Base-by-base conservation (phyloP, 106 monocot genomes). In the Dioscorea zingiberensis region DNA sequence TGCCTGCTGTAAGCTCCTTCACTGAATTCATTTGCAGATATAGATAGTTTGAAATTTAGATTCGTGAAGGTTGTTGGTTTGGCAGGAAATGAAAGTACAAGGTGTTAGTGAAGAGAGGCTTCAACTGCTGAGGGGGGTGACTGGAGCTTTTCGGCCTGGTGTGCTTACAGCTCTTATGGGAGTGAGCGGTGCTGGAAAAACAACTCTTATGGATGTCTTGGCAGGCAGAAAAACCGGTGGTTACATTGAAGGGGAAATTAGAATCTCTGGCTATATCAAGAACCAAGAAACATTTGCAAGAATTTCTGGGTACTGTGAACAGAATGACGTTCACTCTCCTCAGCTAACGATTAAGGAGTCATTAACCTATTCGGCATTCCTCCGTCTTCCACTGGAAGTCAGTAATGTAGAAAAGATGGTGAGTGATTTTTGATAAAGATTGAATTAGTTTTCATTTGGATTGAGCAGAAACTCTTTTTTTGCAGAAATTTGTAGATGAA, bases 161-260 rank as follows among this genome's bases (percentile, higher is more conserved):
- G 71, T 85, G 48, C 74, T 89, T 26, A 85, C 89, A 14, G 89
- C 89, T 0, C 79, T 89, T 12, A 85, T 89, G 85, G 89, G 89
- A 18, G 79, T 85, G 13, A 89, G 89, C 69, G 89, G 89, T 2
- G 84, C 89, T 2, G 89, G 89, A 65, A 89, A 89, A 60, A 89
- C 89, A 0, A 89, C 89, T 7, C 89, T 89, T 28, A 85, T 89
- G 85, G 89, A 89, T 69, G 89, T 89, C 62, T 62, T 89, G 68
- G 84, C 89, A 58, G 89, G 89, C 12, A 82, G 89, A 65, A 89
- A 89, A 57, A 85, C 89, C 5, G 76, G 89, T 16, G 89, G 89
- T 21, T 82, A 89, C 61, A 77, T 85, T 25, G 85, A 89, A 59
- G 89, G 89, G 15, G 82, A 85, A 15, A 74, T 85, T 45, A 60